Evolutionary conservation across 768 basidiomycete genomes (phyloP), one percentile per base, ranked within the genome.

Genomic region (Naganishia antarctica): DNA sequence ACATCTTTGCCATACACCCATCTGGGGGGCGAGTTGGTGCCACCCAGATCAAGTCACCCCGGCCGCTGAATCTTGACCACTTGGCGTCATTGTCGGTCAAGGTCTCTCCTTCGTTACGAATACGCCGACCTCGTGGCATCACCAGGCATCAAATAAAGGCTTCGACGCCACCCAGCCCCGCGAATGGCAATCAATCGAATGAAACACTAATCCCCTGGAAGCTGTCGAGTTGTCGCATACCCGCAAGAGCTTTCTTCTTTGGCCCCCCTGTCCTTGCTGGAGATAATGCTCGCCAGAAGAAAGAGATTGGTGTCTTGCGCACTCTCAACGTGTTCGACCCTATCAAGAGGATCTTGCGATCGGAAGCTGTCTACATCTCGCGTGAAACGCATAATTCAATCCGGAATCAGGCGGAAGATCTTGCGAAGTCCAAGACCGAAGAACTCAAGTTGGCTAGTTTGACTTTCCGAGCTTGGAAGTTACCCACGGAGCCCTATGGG

Each of bases 281-380:
- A 3, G 18, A 29, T 13, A 18, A 32, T 51, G 50, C 16, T 25
- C 31, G n/a, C 8, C 29, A 21, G 31, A 31, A n/a, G 31, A 34
- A 29, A 5, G 31, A 11, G 31, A 34, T 8, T 5, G 50, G 50
- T n/a, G 31, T 51, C 18, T 29, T 51, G n/a, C 50, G 50, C 11
- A 51, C 50, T 31, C n/a, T 51, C 15, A n/a, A 51, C n/a, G 50
- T 51, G 29, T 51, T 51, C 31, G 50, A 51, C 32, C 50, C 50
- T 2, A n/a, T 51, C 6, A 51, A 25, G 21, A 51, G 28, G 3
- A 51, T 51, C 18, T 32, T 51, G 29, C 26, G 50, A 5, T 31
- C 50, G n/a, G 50, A 51, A 34, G 50, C 50, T 13, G 31, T 51
- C 3, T 51, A 51, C 21, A n/a, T n/a, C 6, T 13, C 32, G 7